A percentile compares a stretch with the other conserved stretches of the same genome.
Conservation (phyloP, 2,329 filamentous ascomycete species). For the Colletotrichum magnum region DNA sequence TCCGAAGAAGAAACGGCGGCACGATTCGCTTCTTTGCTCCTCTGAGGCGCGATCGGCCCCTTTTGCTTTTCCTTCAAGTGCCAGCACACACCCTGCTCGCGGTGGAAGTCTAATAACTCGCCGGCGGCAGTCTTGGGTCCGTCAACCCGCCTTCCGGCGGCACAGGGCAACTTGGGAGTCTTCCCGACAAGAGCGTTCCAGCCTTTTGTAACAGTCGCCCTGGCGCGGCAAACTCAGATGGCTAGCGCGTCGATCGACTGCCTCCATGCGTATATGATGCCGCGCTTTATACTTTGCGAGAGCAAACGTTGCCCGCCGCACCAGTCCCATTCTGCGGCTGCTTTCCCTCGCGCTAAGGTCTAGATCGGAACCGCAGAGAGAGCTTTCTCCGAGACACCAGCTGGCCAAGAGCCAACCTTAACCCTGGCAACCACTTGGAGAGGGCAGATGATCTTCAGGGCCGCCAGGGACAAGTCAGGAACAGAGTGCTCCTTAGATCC, state of each 20-base stretch:
- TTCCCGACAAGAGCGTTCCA: too few species aligned
- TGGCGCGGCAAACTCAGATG: slow-evolving; percentile 1
- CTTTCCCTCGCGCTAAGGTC: background rate
- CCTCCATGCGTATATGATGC: background rate
- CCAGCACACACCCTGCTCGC: slow-evolving; percentile 12
- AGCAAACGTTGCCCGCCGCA: slow-evolving; percentile 33
- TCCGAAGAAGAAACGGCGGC: background rate
- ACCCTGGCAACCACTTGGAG: slow-evolving; percentile 9
- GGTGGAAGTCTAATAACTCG: slow-evolving; percentile 7
- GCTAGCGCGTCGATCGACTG: background rate
- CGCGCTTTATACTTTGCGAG: slow-evolving; percentile 7
- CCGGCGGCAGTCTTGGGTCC: slow-evolving; percentile 4
- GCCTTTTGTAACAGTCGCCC: background rate
- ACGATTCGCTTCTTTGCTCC: slow-evolving; percentile 29
- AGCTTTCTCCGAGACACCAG: background rate
- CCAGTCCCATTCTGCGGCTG: slow-evolving; percentile 2
- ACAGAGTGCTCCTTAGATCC: background rate
- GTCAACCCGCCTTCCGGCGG: background rate
- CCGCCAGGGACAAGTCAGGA: background rate
- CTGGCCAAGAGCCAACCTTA: slow-evolving; percentile 8
- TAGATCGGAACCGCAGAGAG: background rate
- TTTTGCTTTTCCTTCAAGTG: background rate
- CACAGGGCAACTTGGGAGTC: background rate
- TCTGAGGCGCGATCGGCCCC: slow-evolving; percentile 13
- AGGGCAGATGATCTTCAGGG: slow-evolving; percentile 25